Evolutionary conservation across 2,329 filamentous ascomycete genomes (phyloP), one percentile per base, ranked within the genome.

Genomic region (Leptosphaerulina australis): DNA sequence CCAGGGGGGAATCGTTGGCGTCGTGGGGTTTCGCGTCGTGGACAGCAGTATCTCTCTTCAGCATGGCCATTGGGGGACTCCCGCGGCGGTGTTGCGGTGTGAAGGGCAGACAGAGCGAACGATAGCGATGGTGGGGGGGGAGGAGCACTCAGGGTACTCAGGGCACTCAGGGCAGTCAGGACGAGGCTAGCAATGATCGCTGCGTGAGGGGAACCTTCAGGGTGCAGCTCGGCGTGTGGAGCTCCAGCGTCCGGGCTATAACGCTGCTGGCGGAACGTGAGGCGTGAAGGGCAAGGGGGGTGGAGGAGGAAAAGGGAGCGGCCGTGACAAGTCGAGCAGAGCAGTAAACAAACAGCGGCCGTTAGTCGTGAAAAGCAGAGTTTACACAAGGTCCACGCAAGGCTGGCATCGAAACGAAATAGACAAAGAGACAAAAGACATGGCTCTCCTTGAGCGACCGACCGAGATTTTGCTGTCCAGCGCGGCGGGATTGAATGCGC

Each of bases 1-100:
- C 62, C 50, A 69, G 60, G 47, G 58, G 53, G 26, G 63, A 57
- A 25, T 46, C 37, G 36, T 36, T 44, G 40, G 50, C 46, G 25
- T 26, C 40, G 29, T 8, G 35, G 15, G 40, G 40, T 31, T 50
- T 50, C 10, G 63, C 56, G 46, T 60, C 59, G 56, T 41, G 55
- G 54, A 47, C 53, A 36, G 55, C 55, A 25, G 41, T 5, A 38
- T 64, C 57, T 51, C 53, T 59, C 56, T 68, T 64, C 38, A 62
- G 56, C 30, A 59, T 53, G 55, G 66, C 66, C 68, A 69, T 69
- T 57, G 62, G 55, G 39, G 51, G 45, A 37, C 28, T 41, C 41
- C 55, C 25, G 33, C 31, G 34, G 49, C 36, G 44, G 17, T 33
- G 39, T 35, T 39, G 33, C 33, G n/a, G 39, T 20, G 25, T 26